These are phyloP conservation scores for Monosporascus sp. DNA, from an alignment of 2,329 filamentous ascomycete genomes.

Conservation along the genomic window DNA sequence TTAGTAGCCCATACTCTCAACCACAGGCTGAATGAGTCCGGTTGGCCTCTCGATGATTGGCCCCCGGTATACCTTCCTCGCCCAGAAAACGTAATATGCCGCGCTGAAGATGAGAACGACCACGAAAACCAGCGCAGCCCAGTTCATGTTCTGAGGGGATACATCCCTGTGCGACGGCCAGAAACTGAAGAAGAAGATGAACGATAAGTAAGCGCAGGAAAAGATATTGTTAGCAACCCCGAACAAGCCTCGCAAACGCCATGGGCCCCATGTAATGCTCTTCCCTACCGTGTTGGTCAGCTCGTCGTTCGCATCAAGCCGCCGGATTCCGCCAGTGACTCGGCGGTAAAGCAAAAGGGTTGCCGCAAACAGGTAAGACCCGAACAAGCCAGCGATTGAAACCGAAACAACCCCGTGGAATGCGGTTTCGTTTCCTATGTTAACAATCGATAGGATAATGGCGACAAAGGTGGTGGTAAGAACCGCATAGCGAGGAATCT, in stretches of 20 bases:
- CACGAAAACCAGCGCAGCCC: background rate
- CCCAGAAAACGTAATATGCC: background rate
- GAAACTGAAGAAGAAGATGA: slow-evolving; percentile 11
- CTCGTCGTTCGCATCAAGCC: background rate
- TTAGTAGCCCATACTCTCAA: too few relatives aligned
- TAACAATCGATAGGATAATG: slow-evolving; percentile 3
- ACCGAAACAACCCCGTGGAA: slow-evolving; percentile 9
- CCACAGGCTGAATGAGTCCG: too few relatives aligned
- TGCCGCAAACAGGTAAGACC: slow-evolving; percentile 7
- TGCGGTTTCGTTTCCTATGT: slow-evolving; percentile 5
- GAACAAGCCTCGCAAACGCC: slow-evolving; percentile 7
- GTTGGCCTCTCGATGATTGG: background rate
- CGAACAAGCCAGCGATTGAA: slow-evolving; percentile 5
- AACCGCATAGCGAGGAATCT: slow-evolving; percentile 8
- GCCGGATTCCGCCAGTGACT: slow-evolving; percentile 9
- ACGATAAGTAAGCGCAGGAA: slow-evolving; percentile 9
- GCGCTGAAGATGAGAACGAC: background rate
- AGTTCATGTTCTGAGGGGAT: slow-evolving; percentile 5
- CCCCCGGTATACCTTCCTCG: background rate
- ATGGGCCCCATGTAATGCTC: slow-evolving; percentile 13
- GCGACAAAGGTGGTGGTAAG: slow-evolving; percentile 4
- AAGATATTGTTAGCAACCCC: slow-evolving; percentile 9
- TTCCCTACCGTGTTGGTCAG: background rate
- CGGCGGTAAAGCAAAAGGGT: slow-evolving; percentile 7
- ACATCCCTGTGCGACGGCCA: slow-evolving; percentile 9